Evolutionary conservation across 2,329 filamentous ascomycete genomes (phyloP), one percentile per base, ranked within the genome.

Genomic region (Apiospora rasikravindrae): DNA sequence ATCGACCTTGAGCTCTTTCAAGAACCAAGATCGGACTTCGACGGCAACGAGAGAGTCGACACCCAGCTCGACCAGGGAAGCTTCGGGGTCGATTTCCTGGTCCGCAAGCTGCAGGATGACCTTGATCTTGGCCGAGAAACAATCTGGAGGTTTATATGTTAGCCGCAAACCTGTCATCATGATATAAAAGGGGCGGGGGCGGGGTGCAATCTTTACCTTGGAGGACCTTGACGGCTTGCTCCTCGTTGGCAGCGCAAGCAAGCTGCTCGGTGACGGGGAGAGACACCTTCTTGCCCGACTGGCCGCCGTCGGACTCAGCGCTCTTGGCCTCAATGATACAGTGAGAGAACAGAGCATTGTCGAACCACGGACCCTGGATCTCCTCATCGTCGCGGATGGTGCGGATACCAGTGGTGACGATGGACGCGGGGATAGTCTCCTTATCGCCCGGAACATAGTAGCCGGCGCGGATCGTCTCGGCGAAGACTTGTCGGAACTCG

Each of bases 1-100:
- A 66, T 88, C 83, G 0, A 83, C 77, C 0, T 83, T 73, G 0
- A 87, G 66, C 49, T 84, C 78, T 70, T 86, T 85, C n/a, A 83
- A 51, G 72, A 88, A 85, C 87, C 87, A 89, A 2, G 83, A 77
- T 0, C 86, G 83, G 2, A 84, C 82, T 79, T 79, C 78, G 2
- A 81, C 79, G n/a, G 80, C 80, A 0, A 81, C 73, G 11, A 83
- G 71, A 0, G 79, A 79, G 69, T 82, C 81, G 10, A 81, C 73
- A 0, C 79, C 80, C 2, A 80, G 70, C 6, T 80, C 77, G 11
- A 73, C 70, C 6, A 76, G 42, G n/a, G 70, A 68, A 8, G 71
- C 71, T 19, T 67, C 67, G 66, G 71, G 57, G 16, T 64, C 69
- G 19, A 71, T 72, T 11, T 70, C 67, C 66, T 57, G 67, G 11